Conservation (phyloP, 78 protist species). For the Diacronema lutheri region DNA sequence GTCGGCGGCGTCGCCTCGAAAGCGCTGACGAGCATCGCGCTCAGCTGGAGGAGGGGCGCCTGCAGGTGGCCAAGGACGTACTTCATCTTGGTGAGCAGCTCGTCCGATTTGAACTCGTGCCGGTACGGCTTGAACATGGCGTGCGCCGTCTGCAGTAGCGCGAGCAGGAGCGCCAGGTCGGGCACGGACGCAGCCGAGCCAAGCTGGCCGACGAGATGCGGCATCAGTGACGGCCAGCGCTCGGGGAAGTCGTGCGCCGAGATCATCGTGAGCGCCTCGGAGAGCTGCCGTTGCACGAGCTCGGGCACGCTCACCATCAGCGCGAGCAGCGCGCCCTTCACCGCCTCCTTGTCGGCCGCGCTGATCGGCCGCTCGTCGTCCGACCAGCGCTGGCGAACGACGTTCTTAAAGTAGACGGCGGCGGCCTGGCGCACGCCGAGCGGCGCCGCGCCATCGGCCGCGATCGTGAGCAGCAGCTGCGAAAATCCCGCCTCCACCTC, state of each 20-base stretch:
- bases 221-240: conserved; percentile 21
- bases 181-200: not conserved
- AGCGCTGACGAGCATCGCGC: not conserved
- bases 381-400: conserved; percentile 13
- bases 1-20: not conserved
- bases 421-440: not conserved
- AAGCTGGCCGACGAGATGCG: not conserved
- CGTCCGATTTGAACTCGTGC: conserved; percentile 33
- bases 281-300: conserved; percentile 22
- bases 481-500: not conserved
- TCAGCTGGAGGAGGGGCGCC: conserved; percentile 2
- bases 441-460: not conserved
- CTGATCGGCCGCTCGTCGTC: not conserved
- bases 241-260: conserved; percentile 35
- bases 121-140: conserved; percentile 34
- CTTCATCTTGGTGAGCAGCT: conserved; percentile 33
- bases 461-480: not conserved
- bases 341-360: not conserved
- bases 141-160: conserved; percentile 14
- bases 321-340: not conserved
- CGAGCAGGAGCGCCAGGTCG: not conserved
- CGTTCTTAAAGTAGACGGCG: conserved; percentile 17
- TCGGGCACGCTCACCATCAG: conserved; percentile 11
- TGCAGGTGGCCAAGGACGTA: conserved; percentile 29
- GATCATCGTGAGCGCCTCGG: conserved; percentile 31